A percentile compares a stretch with the other conserved stretches of the same genome.
Evolutionary conservation across 805 yeast species (phyloP).

Genomic region (Clavispora fructus): DNA sequence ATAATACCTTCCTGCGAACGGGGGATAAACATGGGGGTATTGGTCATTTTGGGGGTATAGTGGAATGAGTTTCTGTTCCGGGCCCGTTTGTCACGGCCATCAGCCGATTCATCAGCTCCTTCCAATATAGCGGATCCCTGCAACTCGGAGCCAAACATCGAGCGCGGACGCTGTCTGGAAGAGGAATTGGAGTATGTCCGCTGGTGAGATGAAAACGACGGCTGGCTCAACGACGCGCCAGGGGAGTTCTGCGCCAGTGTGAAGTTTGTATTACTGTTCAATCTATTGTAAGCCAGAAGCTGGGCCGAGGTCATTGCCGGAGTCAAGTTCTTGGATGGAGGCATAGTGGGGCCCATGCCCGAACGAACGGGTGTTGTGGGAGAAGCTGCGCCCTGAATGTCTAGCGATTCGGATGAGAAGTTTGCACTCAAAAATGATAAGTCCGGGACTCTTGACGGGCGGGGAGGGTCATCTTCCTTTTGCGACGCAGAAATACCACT

Average conservation of each 20-base stretch:
- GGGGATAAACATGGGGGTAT: constrained; percentile 15
- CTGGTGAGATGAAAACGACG: constrained; percentile 9
- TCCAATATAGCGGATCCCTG: constrained; percentile 25
- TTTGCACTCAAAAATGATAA: constrained; percentile 33
- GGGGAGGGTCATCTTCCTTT: neutral
- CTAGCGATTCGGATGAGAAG: constrained; percentile 33
- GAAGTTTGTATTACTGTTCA: constrained; percentile 7
- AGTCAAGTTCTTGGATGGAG: neutral
- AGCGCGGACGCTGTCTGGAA: constrained; percentile 27
- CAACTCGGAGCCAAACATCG: constrained; percentile 28
- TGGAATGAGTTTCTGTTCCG: constrained; percentile 19
- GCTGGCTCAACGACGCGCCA: constrained; percentile 12
- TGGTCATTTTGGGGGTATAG: constrained; percentile 8
- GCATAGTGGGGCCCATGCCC: neutral
- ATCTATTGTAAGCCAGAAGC: constrained; percentile 2
- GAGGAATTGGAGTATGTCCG: constrained; percentile 9
- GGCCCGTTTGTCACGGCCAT: neutral
- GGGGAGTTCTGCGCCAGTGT: constrained; percentile 9
- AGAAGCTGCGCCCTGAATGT: constrained; percentile 5
- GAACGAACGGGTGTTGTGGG: constrained; percentile 1
- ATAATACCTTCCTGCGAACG: constrained; percentile 18
- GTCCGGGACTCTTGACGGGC: constrained; percentile 12
- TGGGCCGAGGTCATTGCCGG: neutral
- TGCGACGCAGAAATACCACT: neutral
- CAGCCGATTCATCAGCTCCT: constrained; percentile 14